Conservation (phyloP, 106 monocot genomes). For the Gastrodia elata region DNA sequence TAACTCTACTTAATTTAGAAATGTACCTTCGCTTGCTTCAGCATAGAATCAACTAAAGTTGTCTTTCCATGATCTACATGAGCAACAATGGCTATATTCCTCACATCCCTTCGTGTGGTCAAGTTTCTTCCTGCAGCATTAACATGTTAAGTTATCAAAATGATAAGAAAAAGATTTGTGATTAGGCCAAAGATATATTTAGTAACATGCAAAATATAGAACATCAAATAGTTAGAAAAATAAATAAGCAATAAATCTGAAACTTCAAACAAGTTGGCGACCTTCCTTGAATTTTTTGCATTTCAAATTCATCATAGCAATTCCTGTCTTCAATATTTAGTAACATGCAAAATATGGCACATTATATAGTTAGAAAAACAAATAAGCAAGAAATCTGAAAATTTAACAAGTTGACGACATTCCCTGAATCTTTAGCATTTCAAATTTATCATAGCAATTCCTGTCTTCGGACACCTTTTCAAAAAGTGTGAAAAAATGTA, state of each 20-base stretch:
- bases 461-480: neutral
- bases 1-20: neutral
- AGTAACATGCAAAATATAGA: too few relatives aligned
- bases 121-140: slow-evolving; percentile 43
- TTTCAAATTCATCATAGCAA: neutral
- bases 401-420: neutral
- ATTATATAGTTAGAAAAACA: neutral
- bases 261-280: neutral
- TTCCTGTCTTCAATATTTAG: neutral
- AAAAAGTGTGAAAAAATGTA: neutral
- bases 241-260: neutral
- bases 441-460: neutral
- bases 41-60: slow-evolving; percentile 91
- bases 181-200: too few relatives aligned
- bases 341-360: too few relatives aligned
- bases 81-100: slow-evolving; percentile 96
- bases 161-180: neutral
- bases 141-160: slow-evolving; percentile 1
- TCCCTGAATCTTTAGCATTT: neutral
- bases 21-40: slow-evolving; percentile 86
- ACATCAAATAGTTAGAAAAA: neutral
- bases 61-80: slow-evolving; percentile 99
- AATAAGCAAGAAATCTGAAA: neutral
- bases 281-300: neutral
- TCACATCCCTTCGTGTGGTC: slow-evolving; percentile 83